These are phyloP conservation scores for Nemania sp. DNA, from an alignment of 2,329 filamentous ascomycete genomes.

Conservation along the genomic window DNA sequence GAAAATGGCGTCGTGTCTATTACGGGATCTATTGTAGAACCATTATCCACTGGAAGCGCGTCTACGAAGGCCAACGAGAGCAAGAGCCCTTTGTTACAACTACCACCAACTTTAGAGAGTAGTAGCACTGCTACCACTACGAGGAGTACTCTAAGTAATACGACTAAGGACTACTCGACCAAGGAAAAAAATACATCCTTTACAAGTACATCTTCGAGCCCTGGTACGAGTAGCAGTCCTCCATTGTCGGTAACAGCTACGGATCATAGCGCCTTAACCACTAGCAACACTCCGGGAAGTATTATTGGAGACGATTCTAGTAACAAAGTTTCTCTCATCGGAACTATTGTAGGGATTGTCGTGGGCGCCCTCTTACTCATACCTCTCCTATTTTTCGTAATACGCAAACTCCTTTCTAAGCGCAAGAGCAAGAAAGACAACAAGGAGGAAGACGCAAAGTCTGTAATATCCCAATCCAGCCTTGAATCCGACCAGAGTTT, in stretches of 20 bases:
- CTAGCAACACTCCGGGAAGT: neutral
- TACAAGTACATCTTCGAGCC: neutral
- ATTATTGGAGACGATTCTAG: neutral
- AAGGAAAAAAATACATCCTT: neutral
- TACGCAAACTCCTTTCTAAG: neutral
- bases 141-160: neutral
- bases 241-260: neutral
- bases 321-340: neutral
- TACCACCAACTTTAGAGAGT: too few relatives aligned
- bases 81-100: too few relatives aligned
- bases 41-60: too few relatives aligned
- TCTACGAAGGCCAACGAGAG: too few relatives aligned
- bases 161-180: neutral
- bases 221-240: neutral
- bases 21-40: too few relatives aligned
- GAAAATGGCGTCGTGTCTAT: too few relatives aligned
- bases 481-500: neutral
- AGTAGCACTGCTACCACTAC: neutral
- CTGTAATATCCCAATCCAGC: neutral
- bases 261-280: neutral
- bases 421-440: neutral
- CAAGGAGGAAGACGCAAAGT: neutral
- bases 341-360: neutral
- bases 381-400: neutral
- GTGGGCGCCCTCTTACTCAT: neutral